Conservation (phyloP, 192 early-diverging fungal genomes). For the Geosiphon pyriformis region DNA sequence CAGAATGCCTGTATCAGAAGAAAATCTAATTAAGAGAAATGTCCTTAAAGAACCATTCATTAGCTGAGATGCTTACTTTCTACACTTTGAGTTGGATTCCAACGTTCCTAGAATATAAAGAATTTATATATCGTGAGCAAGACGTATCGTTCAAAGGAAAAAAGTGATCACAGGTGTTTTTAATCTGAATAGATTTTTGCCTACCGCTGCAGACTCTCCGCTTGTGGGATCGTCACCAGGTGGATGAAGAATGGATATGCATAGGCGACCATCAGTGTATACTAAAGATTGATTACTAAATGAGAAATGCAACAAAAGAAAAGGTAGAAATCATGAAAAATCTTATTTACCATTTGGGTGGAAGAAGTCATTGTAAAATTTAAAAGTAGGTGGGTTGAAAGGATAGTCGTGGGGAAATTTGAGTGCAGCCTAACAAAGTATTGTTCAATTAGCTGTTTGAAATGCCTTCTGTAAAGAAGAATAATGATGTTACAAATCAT, state of each 20-base stretch:
- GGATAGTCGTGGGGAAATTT: slow-evolving; percentile 89
- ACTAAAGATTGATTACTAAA: slow-evolving; percentile 38
- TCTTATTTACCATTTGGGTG: slow-evolving; percentile 72
- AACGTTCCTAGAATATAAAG: slow-evolving; percentile 50
- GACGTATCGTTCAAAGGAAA: too few relatives aligned
- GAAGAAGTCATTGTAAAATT: slow-evolving; percentile 84
- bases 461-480: not conserved
- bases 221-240: slow-evolving; percentile 89
- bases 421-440: slow-evolving; percentile 51
- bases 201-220: slow-evolving; percentile 65
- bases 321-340: not conserved
- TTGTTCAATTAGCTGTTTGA: not conserved
- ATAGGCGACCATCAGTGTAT: slow-evolving; percentile 84
- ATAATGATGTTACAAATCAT: not conserved
- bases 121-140: too few relatives aligned
- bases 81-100: slow-evolving; percentile 70
- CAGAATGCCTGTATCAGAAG: slow-evolving; percentile 35
- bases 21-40: not conserved
- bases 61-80: slow-evolving; percentile 17
- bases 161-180: too few relatives aligned
- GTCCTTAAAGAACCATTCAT: not conserved
- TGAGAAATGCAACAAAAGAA: slow-evolving; percentile 6
- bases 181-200: not conserved
- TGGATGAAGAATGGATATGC: slow-evolving; percentile 94
- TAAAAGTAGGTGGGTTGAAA: slow-evolving; percentile 85